Percentiles rank a stretch among this genome's conserved stretches.
phyloP scores from a whole-genome alignment of 768 basidiomycete species.

The Amanita jacksonii region DNA sequence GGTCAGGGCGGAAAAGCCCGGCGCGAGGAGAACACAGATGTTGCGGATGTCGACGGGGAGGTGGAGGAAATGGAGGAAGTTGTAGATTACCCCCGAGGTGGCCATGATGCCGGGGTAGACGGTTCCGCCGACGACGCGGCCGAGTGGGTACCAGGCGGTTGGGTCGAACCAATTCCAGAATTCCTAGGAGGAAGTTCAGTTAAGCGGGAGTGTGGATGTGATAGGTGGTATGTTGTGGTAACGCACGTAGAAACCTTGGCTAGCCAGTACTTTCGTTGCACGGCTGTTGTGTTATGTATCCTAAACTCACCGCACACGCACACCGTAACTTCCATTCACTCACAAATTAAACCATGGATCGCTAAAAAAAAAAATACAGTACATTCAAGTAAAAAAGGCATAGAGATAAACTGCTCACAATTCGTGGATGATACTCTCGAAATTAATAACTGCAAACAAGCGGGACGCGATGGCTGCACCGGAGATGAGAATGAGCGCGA shows the following conservation, averaged over 20 bases:
- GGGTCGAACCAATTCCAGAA: constrained; percentile 99
- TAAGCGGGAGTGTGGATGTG: constrained; percentile 4
- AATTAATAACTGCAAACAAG: constrained; percentile 94
- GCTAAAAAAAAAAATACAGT: constrained; percentile 28
- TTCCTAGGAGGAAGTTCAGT: too few relatives aligned
- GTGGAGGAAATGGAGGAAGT: constrained; percentile 74
- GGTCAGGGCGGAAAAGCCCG: constrained; percentile 93
- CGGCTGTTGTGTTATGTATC: constrained; percentile 44
- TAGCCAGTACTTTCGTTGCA: constrained; percentile 83
- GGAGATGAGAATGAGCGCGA: constrained; percentile 85
- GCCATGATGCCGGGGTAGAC: constrained; percentile 99
- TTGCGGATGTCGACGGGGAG: constrained; percentile 97
- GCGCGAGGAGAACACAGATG: constrained; percentile 92
- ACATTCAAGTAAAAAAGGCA: constrained; percentile 9
- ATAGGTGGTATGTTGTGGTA: constrained; percentile 18
- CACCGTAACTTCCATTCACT: constrained; percentile 25
- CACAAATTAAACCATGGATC: constrained; percentile 99
- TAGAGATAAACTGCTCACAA: constrained; percentile 52
- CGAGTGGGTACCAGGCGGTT: constrained; percentile 98
- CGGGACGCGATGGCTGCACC: constrained; percentile 92
- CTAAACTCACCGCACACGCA: constrained; percentile 10
- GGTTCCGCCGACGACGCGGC: constrained; percentile 96
- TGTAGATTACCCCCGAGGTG: constrained; percentile 96
- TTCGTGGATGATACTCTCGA: constrained; percentile 99
- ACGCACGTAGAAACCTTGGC: constrained; percentile 87